Conservation (phyloP, 345 rosid species). For the Acer negundo region DNA sequence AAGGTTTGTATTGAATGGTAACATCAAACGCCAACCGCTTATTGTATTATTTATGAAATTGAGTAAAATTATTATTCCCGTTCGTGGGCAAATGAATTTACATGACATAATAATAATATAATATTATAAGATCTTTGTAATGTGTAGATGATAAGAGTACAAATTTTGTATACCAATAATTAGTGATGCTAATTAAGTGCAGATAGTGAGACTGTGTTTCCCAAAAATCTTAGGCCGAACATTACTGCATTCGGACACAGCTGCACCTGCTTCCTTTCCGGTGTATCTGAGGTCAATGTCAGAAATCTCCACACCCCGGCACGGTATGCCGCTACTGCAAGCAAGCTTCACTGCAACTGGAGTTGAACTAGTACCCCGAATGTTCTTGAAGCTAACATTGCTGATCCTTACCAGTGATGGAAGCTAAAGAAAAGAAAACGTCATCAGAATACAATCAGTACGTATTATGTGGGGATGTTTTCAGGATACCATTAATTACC, state of each 20-base stretch:
- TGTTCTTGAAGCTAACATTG: slow-evolving; percentile 28
- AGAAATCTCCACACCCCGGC: slow-evolving; percentile 25
- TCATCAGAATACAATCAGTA: no score
- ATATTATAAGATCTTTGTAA: no score
- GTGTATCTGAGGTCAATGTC: slow-evolving; percentile 28
- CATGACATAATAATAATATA: no score
- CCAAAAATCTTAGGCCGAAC: slow-evolving; percentile 27
- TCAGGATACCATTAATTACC: slow-evolving; percentile 11
- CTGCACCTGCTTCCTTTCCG: slow-evolving; percentile 18
- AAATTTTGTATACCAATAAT: no score
- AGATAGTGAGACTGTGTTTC: slow-evolving; percentile 16
- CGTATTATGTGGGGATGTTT: no score
- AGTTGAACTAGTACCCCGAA: slow-evolving; percentile 27
- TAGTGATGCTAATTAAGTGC: not conserved
- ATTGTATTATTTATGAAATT: no score
- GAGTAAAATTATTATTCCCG: no score
- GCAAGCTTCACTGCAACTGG: slow-evolving; percentile 17
- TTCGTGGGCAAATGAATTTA: no score
- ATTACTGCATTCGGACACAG: slow-evolving; percentile 25
- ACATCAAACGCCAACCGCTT: no score
- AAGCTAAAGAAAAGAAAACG: slow-evolving; percentile 10
- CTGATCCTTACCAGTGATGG: slow-evolving; percentile 29
- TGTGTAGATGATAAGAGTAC: no score
- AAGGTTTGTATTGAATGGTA: no score
- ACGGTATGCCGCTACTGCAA: slow-evolving; percentile 30